These are phyloP conservation scores for Epichloe aotearoae DNA, from an alignment of 2,329 filamentous ascomycete species.

Conservation along the genomic window DNA sequence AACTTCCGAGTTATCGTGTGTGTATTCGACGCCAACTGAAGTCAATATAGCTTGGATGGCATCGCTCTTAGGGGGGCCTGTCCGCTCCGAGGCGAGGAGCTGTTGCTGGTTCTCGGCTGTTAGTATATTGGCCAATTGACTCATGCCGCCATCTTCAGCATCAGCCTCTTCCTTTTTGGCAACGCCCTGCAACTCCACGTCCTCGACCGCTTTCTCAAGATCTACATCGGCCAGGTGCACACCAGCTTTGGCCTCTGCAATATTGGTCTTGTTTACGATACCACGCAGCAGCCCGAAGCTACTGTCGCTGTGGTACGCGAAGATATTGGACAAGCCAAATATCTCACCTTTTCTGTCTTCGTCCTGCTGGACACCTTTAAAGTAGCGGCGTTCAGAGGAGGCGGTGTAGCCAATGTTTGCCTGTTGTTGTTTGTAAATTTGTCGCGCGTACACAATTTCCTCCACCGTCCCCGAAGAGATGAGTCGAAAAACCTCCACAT, in stretches of 20 bases:
- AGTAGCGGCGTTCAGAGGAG: slow-evolving; percentile 83
- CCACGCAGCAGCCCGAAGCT: slow-evolving; percentile 75
- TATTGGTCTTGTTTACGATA: slow-evolving; percentile 96
- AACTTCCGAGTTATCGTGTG: slow-evolving; percentile 92
- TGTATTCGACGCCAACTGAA: slow-evolving; percentile 82
- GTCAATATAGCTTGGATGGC: slow-evolving; percentile 81
- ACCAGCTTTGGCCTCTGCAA: slow-evolving; percentile 81
- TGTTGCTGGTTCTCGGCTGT: slow-evolving; percentile 33
- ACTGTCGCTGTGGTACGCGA: slow-evolving; percentile 64
- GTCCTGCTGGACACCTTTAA: slow-evolving; percentile 83
- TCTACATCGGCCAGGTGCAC: slow-evolving; percentile 70
- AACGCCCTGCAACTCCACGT: slow-evolving; percentile 31
- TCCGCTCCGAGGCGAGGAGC: slow-evolving; percentile 19
- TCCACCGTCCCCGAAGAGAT: slow-evolving; percentile 88
- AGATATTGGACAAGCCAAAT: slow-evolving; percentile 79
- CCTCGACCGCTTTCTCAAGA: slow-evolving; percentile 45
- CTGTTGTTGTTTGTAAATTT: slow-evolving; percentile 98
- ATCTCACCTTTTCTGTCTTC: slow-evolving; percentile 79
- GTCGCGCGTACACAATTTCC: slow-evolving; percentile 90
- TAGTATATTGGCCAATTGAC: slow-evolving; percentile 50
- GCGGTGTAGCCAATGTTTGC: slow-evolving; percentile 96
- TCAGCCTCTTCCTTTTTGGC: slow-evolving; percentile 37
- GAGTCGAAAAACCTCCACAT: slow-evolving; percentile 91
- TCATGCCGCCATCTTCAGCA: slow-evolving; percentile 53
- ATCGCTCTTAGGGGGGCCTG: slow-evolving; percentile 42